Evolutionary conservation across 306 rosid species (phyloP).

Genomic region (Gynostemma pentaphyllum): DNA sequence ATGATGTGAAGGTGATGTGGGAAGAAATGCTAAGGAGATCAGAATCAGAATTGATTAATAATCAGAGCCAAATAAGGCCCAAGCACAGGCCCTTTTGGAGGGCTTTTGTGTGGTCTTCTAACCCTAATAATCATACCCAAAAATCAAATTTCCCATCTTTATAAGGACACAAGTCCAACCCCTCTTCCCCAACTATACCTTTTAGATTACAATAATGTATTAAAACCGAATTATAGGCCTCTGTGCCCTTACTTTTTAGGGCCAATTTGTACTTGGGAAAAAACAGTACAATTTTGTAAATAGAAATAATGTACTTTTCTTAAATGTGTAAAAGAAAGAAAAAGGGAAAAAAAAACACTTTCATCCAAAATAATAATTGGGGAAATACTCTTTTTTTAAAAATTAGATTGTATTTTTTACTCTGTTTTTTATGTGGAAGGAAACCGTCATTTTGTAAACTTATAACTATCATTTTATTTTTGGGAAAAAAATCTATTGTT

Average conservation of each 20-base stretch:
- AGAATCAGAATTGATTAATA: slow-evolving; percentile 18
- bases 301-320: slow-evolving; percentile 1
- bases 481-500: too few relatives aligned
- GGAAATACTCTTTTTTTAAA: neutral
- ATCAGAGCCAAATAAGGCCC: slow-evolving; percentile 19
- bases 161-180: neutral
- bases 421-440: neutral
- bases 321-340: neutral
- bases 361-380: neutral
- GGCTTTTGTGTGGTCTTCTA: slow-evolving; percentile 38
- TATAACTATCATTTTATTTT: too few relatives aligned
- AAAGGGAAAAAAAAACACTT: too few relatives aligned
- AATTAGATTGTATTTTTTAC: neutral
- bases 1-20: slow-evolving; percentile 92
- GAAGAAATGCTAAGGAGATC: slow-evolving; percentile 53
- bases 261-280: neutral
- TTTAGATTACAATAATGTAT: neutral
- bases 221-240: slow-evolving; percentile 3
- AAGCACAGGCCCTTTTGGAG: slow-evolving; percentile 52
- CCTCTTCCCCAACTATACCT: neutral
- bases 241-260: neutral
- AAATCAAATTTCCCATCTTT: slow-evolving; percentile 24
- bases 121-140: neutral
- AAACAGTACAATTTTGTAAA: neutral
- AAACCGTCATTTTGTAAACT: too few relatives aligned